phyloP scores from a whole-genome alignment of 1,284 basidiomycete genomes.

The Pyrrhoderma noxium region DNA sequence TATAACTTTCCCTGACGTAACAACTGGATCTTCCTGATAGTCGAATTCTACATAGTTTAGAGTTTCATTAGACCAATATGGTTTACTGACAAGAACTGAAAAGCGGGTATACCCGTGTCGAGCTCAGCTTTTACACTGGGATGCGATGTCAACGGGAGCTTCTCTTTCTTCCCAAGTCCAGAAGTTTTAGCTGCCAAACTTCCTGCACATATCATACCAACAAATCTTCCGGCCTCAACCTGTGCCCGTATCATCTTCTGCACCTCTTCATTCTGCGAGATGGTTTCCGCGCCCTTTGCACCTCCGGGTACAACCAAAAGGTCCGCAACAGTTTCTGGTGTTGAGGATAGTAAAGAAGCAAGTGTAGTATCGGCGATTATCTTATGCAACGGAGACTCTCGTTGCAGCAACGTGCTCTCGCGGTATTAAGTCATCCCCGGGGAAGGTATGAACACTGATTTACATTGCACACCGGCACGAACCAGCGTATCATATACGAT shows the following conservation, averaged over 20 bases:
- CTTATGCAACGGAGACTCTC: conserved; percentile 66
- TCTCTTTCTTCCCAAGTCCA: conserved; percentile 45
- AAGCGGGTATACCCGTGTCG: conserved; percentile 39
- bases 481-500: conserved; percentile 76
- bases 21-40: conserved; percentile 71
- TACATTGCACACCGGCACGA: conserved; percentile 58
- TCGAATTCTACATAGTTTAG: conserved; percentile 47
- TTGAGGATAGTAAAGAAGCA: conserved; percentile 30
- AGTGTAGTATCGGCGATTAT: conserved; percentile 61
- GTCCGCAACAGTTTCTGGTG: conserved; percentile 40
- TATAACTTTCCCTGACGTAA: conserved; percentile 66
- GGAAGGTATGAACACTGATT: conserved; percentile 58
- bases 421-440: conserved; percentile 17
- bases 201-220: conserved; percentile 82
- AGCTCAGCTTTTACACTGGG: conserved; percentile 66
- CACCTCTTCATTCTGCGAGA: conserved; percentile 53
- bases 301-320: conserved; percentile 76
- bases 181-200: conserved; percentile 63
- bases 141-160: conserved; percentile 62
- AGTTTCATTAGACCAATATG: conserved; percentile 8
- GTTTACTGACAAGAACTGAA: background rate
- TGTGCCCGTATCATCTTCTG: conserved; percentile 61
- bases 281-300: conserved; percentile 70
- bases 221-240: conserved; percentile 51
- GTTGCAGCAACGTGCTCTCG: conserved; percentile 41